Percentiles rank a stretch among this genome's conserved stretches.
These are phyloP conservation scores for Fusarium continuum DNA, from an alignment of 2,329 filamentous ascomycete species.

Conservation along the genomic window DNA sequence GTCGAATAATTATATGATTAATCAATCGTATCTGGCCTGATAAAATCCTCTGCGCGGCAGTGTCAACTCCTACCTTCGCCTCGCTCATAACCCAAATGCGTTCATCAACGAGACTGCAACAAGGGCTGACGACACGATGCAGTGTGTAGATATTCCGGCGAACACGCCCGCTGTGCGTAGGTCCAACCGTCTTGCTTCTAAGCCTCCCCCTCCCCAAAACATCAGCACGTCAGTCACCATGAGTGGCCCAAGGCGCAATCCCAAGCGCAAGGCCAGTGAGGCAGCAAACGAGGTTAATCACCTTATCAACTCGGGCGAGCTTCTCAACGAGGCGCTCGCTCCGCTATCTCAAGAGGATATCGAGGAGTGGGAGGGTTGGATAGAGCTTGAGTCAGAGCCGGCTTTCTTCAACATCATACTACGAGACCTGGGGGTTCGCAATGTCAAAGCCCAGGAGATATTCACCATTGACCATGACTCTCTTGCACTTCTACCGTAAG, in stretches of 20 bases:
- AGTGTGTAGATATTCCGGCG: conserved; percentile 2
- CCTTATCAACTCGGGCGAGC: conserved; percentile 49
- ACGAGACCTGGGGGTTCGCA: conserved; percentile 76
- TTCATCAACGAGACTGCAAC: background rate
- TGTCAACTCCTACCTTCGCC: background rate
- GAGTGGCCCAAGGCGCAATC: conserved; percentile 48
- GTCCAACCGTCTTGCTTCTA: conserved; percentile 30
- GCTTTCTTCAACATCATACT: conserved; percentile 89
- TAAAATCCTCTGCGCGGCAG: background rate
- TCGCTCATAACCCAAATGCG: background rate
- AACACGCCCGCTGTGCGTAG: conserved; percentile 22
- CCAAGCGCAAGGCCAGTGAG: conserved; percentile 57
- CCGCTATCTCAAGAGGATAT: conserved; percentile 63
- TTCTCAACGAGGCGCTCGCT: conserved; percentile 57
- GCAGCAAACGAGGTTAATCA: conserved; percentile 42
- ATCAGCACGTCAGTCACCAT: conserved; percentile 10
- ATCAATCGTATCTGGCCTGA: background rate
- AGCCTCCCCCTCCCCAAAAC: background rate
- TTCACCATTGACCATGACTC: conserved; percentile 74
- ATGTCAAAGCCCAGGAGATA: conserved; percentile 80
- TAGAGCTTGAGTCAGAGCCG: conserved; percentile 90
- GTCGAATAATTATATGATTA: background rate
- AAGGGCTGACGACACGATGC: conserved; percentile 15
- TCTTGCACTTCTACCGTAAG: conserved; percentile 70
- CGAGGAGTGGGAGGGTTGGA: conserved; percentile 74